A percentile compares a stretch with the other conserved stretches of the same genome.
Conservation (phyloP, 768 basidiomycete genomes). For the Suillus fuscotomentosus region DNA sequence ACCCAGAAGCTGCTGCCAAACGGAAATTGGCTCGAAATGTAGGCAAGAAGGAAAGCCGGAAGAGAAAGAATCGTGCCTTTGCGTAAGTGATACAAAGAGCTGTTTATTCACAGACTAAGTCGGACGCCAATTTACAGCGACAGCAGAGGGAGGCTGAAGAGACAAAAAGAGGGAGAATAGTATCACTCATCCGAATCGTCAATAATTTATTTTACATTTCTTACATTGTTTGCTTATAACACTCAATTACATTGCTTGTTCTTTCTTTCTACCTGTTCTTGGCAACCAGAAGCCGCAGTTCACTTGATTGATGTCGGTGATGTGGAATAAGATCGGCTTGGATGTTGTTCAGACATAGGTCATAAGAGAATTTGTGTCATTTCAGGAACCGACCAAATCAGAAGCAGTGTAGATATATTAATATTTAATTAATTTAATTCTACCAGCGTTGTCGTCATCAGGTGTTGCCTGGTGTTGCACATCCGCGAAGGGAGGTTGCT, state of each 20-base stretch:
- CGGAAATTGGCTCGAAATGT: slow-evolving; percentile 69
- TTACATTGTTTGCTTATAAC: not conserved
- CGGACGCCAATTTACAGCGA: slow-evolving; percentile 34
- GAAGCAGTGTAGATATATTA: too few species aligned
- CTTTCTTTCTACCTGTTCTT: not conserved
- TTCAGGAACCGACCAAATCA: too few species aligned
- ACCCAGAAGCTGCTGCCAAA: slow-evolving; percentile 77
- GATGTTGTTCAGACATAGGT: not conserved
- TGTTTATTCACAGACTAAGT: not conserved
- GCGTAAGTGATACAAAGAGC: slow-evolving; percentile 44
- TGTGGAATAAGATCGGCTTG: not conserved
- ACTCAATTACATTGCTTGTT: not conserved
- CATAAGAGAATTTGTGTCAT: too few species aligned
- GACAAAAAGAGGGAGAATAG: slow-evolving; percentile 35
- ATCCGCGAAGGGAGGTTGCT: too few species aligned
- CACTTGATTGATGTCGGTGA: not conserved
- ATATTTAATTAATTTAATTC: too few species aligned
- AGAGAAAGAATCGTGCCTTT: slow-evolving; percentile 65
- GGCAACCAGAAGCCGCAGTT: not conserved
- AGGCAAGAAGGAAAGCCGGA: slow-evolving; percentile 83
- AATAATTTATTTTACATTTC: not conserved
- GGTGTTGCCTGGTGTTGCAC: too few species aligned
- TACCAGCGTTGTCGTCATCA: too few species aligned
- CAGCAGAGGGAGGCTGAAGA: slow-evolving; percentile 47
- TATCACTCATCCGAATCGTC: not conserved